Evolutionary conservation across 169 alveolate genomes (phyloP).

Genomic region (Babesia caballi): DNA sequence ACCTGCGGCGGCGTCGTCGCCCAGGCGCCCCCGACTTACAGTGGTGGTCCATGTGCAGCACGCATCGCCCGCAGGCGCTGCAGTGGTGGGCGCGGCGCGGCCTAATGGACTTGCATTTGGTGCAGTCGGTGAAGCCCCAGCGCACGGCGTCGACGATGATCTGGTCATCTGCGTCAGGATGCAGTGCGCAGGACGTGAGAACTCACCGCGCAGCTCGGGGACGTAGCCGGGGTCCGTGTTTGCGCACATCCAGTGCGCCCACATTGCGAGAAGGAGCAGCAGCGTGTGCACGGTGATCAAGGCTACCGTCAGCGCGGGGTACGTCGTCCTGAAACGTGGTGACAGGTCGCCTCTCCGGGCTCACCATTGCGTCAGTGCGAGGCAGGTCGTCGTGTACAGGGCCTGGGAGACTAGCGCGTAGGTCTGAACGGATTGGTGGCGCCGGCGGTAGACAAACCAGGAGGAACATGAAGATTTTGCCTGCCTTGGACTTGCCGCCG

Average conservation of each 20-base stretch:
- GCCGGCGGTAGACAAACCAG: background rate
- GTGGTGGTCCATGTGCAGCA: slow-evolving; percentile 88
- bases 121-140: slow-evolving; percentile 41
- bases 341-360: background rate
- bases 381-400: background rate
- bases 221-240: slow-evolving; percentile 51
- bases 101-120: slow-evolving; percentile 48
- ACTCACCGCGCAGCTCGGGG: slow-evolving; percentile 41
- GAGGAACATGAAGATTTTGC: background rate
- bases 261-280: slow-evolving; percentile 18
- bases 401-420: slow-evolving; percentile 1
- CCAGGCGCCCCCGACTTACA: slow-evolving; percentile 50
- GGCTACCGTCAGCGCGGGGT: background rate
- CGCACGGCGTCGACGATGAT: slow-evolving; percentile 14
- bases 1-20: slow-evolving; percentile 15
- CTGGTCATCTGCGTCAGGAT: slow-evolving; percentile 13
- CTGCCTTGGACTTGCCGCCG: background rate
- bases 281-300: slow-evolving; percentile 6
- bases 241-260: slow-evolving; percentile 53
- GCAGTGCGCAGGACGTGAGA: background rate
- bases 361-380: slow-evolving; percentile 3
- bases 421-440: background rate
- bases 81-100: slow-evolving; percentile 85
- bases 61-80: slow-evolving; percentile 82
- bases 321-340: background rate